Conservation (phyloP, 2,329 filamentous ascomycete species). For the Ambrosiella cleistominuta region DNA sequence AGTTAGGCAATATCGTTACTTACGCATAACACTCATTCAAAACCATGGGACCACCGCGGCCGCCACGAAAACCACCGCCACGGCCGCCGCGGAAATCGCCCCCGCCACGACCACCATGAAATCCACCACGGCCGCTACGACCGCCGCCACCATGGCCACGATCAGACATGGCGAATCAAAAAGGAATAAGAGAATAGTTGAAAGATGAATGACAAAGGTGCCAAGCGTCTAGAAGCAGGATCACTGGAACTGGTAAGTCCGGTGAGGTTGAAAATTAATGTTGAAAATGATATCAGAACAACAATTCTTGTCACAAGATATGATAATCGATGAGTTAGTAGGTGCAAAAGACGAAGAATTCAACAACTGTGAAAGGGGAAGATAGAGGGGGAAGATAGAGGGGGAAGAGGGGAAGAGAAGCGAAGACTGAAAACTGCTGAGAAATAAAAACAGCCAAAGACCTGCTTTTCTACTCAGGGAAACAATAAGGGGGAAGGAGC, state of each 20-base stretch:
- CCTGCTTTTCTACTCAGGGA: too few species aligned
- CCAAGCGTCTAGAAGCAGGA: too few species aligned
- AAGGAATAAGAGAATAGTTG: neutral
- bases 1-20: neutral
- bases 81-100: slow-evolving; percentile 13
- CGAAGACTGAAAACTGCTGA: neutral
- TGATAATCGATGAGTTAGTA: too few species aligned
- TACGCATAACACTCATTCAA: slow-evolving; percentile 15
- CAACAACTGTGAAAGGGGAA: too few species aligned
- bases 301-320: too few species aligned
- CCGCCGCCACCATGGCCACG: slow-evolving; percentile 16
- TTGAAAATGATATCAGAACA: neutral
- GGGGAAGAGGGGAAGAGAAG: neutral
- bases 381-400: neutral
- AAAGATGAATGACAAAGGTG: neutral
- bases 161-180: slow-evolving; percentile 7
- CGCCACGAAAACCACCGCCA: slow-evolving; percentile 13
- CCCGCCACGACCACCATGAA: slow-evolving; percentile 14
- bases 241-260: too few species aligned
- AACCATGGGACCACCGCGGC: slow-evolving; percentile 15
- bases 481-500: too few species aligned
- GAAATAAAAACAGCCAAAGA: neutral
- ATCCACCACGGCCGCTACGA: slow-evolving; percentile 14
- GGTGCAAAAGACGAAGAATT: too few species aligned
- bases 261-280: neutral